A percentile compares a stretch with the other conserved stretches of the same genome.
Evolutionary conservation across 2,329 filamentous ascomycete genomes (phyloP).

Genomic region (Aspergillus pseudonomiae): DNA sequence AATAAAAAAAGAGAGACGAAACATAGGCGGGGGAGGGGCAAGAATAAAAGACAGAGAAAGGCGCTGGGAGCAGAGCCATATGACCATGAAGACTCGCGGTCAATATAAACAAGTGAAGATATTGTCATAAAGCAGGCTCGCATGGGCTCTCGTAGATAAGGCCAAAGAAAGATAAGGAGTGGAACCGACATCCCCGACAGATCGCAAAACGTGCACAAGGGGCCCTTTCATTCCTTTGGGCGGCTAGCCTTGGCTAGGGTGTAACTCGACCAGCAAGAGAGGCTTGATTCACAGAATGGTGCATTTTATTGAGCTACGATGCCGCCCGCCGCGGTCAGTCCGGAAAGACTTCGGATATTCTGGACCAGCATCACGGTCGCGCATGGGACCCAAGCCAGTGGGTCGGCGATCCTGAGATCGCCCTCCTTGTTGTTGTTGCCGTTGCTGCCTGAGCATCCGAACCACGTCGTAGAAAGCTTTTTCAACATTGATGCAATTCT

Average conservation of each 20-base stretch:
- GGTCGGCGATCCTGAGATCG: slow-evolving; percentile 40
- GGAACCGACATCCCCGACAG: background rate
- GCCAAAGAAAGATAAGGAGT: slow-evolving; percentile 3
- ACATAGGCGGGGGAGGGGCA: background rate
- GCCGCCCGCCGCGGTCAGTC: slow-evolving; percentile 40
- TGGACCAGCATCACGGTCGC: slow-evolving; percentile 41
- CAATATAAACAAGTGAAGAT: slow-evolving; percentile 25
- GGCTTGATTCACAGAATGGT: slow-evolving; percentile 38
- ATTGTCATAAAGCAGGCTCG: slow-evolving; percentile 21
- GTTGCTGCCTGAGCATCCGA: slow-evolving; percentile 81
- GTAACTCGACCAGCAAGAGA: slow-evolving; percentile 2
- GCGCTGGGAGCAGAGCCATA: slow-evolving; percentile 13
- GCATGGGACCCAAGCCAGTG: slow-evolving; percentile 38
- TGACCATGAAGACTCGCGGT: slow-evolving; percentile 17
- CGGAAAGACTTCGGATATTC: slow-evolving; percentile 46
- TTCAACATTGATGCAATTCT: slow-evolving; percentile 98
- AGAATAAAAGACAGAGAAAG: slow-evolving; percentile 10
- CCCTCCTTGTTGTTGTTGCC: slow-evolving; percentile 56
- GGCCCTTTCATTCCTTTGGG: background rate
- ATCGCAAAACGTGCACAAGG: slow-evolving; percentile 1
- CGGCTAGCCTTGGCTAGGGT: background rate
- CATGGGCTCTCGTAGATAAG: slow-evolving; percentile 14
- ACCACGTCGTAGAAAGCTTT: slow-evolving; percentile 99
- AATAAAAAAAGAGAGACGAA: slow-evolving; percentile 11
- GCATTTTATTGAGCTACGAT: slow-evolving; percentile 42